Evolutionary conservation across 345 rosid genomes (phyloP).

Genomic region (Euphorbia pulcherrima): DNA sequence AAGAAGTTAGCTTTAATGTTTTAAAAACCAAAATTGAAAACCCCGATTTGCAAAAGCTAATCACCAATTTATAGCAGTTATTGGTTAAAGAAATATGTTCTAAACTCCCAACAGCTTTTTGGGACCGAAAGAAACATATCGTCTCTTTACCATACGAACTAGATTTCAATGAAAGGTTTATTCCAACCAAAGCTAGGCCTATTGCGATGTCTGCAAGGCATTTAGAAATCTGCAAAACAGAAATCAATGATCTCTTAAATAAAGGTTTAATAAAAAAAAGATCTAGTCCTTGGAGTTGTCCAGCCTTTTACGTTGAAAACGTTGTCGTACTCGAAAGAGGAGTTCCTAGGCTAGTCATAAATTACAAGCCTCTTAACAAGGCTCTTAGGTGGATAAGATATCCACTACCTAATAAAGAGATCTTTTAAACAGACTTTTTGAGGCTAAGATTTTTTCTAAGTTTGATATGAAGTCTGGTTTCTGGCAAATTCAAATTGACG

Average conservation of each 20-base stretch:
- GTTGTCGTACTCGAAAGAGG: too few relatives aligned
- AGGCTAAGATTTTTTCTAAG: background rate
- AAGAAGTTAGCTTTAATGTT: too few relatives aligned
- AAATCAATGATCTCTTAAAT: background rate
- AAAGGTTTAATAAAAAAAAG: background rate
- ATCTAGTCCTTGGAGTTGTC: too few relatives aligned
- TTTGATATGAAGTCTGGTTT: background rate
- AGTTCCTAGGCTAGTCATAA: background rate
- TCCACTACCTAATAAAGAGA: background rate
- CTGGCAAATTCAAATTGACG: background rate
- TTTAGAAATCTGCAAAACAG: background rate
- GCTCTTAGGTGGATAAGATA: background rate
- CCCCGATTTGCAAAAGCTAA: too few relatives aligned
- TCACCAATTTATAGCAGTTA: too few relatives aligned
- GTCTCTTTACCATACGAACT: background rate
- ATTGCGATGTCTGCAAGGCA: background rate
- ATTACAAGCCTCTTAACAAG: background rate
- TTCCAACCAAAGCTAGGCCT: background rate
- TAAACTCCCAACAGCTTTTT: background rate
- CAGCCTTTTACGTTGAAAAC: background rate
- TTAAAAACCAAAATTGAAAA: too few relatives aligned
- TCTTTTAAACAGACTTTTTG: background rate
- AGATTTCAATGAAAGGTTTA: background rate
- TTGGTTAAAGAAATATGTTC: background rate
- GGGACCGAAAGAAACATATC: background rate